A percentile compares a stretch with the other conserved stretches of the same genome.
phyloP scores from a whole-genome alignment of 2,329 filamentous ascomycete genomes.

The Colletotrichum cuscutae region DNA sequence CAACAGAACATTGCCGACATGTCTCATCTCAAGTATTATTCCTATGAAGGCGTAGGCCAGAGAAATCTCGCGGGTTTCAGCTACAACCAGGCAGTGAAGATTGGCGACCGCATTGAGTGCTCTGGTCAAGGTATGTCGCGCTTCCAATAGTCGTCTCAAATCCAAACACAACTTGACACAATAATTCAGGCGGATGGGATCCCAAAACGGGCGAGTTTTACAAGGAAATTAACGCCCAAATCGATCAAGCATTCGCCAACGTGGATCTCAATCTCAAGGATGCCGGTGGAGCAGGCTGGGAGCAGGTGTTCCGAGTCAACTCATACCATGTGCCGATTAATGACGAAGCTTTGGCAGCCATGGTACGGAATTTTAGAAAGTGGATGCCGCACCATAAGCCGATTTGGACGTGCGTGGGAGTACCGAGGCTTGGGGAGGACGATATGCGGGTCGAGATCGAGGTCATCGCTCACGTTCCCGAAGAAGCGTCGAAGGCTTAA shows the following conservation, averaged over 20 bases:
- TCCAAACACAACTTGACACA: background rate
- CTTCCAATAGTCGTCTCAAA: background rate
- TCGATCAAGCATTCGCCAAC: constrained; percentile 66
- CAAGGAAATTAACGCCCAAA: constrained; percentile 53
- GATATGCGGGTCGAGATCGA: constrained; percentile 70
- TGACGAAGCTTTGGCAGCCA: constrained; percentile 49
- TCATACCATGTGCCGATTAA: constrained; percentile 57
- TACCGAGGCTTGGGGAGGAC: constrained; percentile 55
- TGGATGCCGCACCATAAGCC: constrained; percentile 64
- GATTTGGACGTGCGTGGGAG: constrained; percentile 64
- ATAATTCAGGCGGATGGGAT: constrained; percentile 45
- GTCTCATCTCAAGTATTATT: constrained; percentile 45
- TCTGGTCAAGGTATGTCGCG: constrained; percentile 54
- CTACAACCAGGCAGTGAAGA: constrained; percentile 60
- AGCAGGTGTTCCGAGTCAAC: constrained; percentile 61
- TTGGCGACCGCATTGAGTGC: constrained; percentile 58
- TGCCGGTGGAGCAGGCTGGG: constrained; percentile 66
- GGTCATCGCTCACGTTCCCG: constrained; percentile 57
- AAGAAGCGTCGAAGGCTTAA: constrained; percentile 42
- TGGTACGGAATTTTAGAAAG: constrained; percentile 58
- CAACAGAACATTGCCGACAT: constrained; percentile 32
- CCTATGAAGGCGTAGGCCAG: constrained; percentile 47
- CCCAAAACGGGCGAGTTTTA: constrained; percentile 40
- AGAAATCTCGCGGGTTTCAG: constrained; percentile 42
- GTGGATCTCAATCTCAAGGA: constrained; percentile 60